A percentile compares a stretch with the other conserved stretches of the same genome.
Evolutionary conservation across 306 rosid genomes (phyloP).

Genomic region (Macrotyloma uniflorum): DNA sequence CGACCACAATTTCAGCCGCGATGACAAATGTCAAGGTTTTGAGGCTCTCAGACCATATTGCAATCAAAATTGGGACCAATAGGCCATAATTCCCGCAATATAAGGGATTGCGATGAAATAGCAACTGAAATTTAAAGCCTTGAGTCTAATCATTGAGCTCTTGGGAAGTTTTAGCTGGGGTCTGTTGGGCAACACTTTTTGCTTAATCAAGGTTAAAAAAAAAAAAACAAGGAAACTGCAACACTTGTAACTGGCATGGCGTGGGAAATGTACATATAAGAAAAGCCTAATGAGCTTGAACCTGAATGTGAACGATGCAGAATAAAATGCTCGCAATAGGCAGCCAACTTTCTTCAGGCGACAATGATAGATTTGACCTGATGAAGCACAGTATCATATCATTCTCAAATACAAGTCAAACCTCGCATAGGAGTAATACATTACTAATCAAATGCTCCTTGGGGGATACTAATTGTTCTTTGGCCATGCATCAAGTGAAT

Average conservation of each 20-base stretch:
- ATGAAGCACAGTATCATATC: constrained; percentile 32
- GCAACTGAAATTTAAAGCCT: too few species aligned
- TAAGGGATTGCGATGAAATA: too few species aligned
- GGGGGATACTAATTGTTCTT: neutral
- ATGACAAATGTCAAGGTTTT: neutral
- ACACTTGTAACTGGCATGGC: neutral
- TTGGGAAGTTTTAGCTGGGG: neutral
- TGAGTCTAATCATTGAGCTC: neutral
- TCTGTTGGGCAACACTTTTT: neutral
- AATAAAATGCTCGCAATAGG: constrained; percentile 87
- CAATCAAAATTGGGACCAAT: too few species aligned
- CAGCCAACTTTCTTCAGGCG: constrained; percentile 94
- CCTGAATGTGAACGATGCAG: constrained; percentile 92
- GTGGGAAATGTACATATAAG: neutral
- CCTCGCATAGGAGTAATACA: neutral
- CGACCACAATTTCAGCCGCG: neutral
- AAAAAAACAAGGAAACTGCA: neutral
- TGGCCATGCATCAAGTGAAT: neutral
- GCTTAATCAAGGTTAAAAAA: constrained; percentile 22
- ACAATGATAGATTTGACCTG: constrained; percentile 80
- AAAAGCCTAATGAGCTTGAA: constrained; percentile 41
- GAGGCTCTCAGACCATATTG: too few species aligned
- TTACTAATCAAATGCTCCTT: neutral
- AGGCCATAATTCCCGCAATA: too few species aligned
- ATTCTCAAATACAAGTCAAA: constrained; percentile 10